Evolutionary conservation across 1,284 basidiomycete species (phyloP).

Genomic region (Golubevia pallescens): DNA sequence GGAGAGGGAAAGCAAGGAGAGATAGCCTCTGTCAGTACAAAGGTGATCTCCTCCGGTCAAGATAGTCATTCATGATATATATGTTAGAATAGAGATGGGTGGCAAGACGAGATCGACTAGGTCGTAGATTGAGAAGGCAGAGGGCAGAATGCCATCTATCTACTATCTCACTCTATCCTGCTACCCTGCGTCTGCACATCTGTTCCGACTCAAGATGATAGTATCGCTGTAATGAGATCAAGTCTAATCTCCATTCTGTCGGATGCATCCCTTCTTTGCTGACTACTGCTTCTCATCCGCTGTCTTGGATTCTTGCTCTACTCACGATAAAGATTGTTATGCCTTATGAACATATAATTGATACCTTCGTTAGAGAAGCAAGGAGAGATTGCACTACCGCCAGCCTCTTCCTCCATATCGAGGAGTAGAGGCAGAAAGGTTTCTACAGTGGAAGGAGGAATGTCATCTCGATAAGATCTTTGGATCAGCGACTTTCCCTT

Average conservation of each 20-base stretch:
- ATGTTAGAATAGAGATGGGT: background rate
- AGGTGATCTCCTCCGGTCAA: background rate
- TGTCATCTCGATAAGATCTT: constrained; percentile 95
- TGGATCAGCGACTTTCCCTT: constrained; percentile 99
- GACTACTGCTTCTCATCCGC: background rate
- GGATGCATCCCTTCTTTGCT: too few relatives aligned
- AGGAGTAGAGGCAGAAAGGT: constrained; percentile 91
- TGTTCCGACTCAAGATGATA: constrained; percentile 1
- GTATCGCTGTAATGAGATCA: background rate
- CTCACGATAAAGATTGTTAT: constrained; percentile 73
- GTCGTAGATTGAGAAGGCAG: constrained; percentile 4
- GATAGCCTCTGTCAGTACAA: background rate
- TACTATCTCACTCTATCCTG: too few relatives aligned
- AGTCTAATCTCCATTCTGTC: too few relatives aligned
- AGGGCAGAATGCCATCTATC: too few relatives aligned
- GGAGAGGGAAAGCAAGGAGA: background rate
- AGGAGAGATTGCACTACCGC: constrained; percentile 77
- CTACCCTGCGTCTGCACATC: too few relatives aligned
- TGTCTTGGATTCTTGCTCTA: background rate
- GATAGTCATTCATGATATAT: constrained; percentile 3
- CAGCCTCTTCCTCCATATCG: constrained; percentile 94
- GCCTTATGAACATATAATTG: constrained; percentile 98
- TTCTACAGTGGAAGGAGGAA: constrained; percentile 85
- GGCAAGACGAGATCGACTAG: background rate
- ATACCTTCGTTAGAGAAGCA: constrained; percentile 92